Percentiles rank a stretch among this genome's conserved stretches.
Evolutionary conservation across 176 grass and related monocot species (phyloP).

Genomic region (Oryza coarctata): DNA sequence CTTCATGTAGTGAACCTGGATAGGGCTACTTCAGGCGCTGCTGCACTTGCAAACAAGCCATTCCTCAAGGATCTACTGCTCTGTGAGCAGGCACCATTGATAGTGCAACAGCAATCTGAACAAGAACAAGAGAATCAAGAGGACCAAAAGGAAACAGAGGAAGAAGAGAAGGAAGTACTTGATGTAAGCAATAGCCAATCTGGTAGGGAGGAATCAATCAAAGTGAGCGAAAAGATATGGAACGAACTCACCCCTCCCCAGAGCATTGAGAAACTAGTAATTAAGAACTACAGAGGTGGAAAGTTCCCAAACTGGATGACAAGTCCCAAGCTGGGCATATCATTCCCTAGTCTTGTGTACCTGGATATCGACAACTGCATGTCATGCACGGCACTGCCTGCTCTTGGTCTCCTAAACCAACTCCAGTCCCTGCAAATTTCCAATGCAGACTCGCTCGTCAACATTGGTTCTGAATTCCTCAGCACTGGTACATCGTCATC

Average conservation of each 20-base stretch:
- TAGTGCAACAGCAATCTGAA: slow-evolving; percentile 26
- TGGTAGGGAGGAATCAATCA: slow-evolving; percentile 39
- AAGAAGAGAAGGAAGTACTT: slow-evolving; percentile 31
- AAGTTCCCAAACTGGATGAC: slow-evolving; percentile 69
- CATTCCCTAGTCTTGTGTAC: slow-evolving; percentile 52
- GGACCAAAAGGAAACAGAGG: slow-evolving; percentile 21
- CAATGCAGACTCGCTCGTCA: slow-evolving; percentile 51
- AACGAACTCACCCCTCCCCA: slow-evolving; percentile 58
- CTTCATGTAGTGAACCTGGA: slow-evolving; percentile 60
- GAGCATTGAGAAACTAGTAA: slow-evolving; percentile 59
- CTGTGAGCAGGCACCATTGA: slow-evolving; percentile 39
- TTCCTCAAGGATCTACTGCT: slow-evolving; percentile 66
- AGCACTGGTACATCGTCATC: slow-evolving; percentile 39
- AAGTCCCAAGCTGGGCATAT: slow-evolving; percentile 50
- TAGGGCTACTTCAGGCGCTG: slow-evolving; percentile 55
- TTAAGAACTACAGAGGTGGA: slow-evolving; percentile 58
- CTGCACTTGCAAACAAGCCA: slow-evolving; percentile 57
- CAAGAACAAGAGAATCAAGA: slow-evolving; percentile 27
- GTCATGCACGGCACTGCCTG: slow-evolving; percentile 60
- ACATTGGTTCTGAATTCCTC: slow-evolving; percentile 71
- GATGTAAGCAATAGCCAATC: slow-evolving; percentile 25
- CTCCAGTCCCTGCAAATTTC: slow-evolving; percentile 66
- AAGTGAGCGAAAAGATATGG: slow-evolving; percentile 69
- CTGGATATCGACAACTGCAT: slow-evolving; percentile 57
- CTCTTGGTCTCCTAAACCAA: slow-evolving; percentile 61